Evolutionary conservation across 2,329 filamentous ascomycete genomes (phyloP), one percentile per base, ranked within the genome.

Genomic region (Ampelomyces quisqualis): DNA sequence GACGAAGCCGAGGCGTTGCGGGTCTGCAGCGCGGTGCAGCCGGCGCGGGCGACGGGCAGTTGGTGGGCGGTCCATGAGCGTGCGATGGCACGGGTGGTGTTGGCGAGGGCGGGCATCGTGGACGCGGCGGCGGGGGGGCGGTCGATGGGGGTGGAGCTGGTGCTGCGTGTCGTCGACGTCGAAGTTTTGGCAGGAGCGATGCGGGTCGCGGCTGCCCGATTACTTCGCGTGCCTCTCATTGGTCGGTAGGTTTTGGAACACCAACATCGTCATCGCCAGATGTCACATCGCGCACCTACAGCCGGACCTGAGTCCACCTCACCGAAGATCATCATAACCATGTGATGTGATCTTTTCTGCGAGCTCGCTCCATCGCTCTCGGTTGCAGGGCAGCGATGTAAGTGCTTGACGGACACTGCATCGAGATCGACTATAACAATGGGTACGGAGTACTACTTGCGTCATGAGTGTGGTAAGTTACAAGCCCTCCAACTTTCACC

Each of bases 81-180:
- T 62, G 69, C 69, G 57, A 76, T 61, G 55, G 70, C 66, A 59
- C 70, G 68, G 53, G 73, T 65, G 45, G 70, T 70, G 62, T 66
- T 67, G 53, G 71, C 68, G 63, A 75, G 69, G 60, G 73, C 67
- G 57, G 74, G 73, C 74, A 77, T 77, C 59, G 62, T 68, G 66
- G 60, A 58, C 58, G 62, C 52, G 54, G 53, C 47, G 52, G 55
- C 49, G 54, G 49, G 57, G 52, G 41, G 47, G 53, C 45, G 40
- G 48, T 43, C 55, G 48, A 34, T 47, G 55, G 48, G 38, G 42
- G 36, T n/a, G 49, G 39, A 45, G 48, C 40, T 50, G 38, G 43
- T 41, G 38, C 34, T 47, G 55, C 55, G 49, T 46, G 40, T 51
- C 45, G 41, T 37, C 38, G 34, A 47, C 45, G 53, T 55, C 47